phyloP scores from a whole-genome alignment of 1,284 basidiomycete genomes.

The Ustilago xerochloae region DNA sequence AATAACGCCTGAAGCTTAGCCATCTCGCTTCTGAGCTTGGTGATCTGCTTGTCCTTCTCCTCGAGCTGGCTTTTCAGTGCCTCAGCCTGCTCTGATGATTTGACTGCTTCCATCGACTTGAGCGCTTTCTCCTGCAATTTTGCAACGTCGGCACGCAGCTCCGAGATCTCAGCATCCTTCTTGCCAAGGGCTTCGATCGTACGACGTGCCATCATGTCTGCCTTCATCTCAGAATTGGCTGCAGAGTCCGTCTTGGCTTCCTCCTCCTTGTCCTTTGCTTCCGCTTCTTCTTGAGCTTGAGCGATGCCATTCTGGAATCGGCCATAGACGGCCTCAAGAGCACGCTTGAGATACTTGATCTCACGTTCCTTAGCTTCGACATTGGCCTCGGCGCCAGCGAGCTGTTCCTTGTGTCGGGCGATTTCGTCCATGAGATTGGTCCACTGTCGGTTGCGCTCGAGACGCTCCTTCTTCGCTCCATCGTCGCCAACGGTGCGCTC shows the following conservation, averaged over 20 bases:
- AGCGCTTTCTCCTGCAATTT: conserved; percentile 56
- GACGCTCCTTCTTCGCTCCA: conserved; percentile 77
- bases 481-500: conserved; percentile 51
- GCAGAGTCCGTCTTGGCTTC: conserved; percentile 13
- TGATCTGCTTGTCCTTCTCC: conserved; percentile 40
- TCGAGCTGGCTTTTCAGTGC: conserved; percentile 13
- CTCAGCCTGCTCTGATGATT: conserved; percentile 22
- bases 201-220: conserved; percentile 77
- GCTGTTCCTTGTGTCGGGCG: conserved; percentile 77
- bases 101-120: conserved; percentile 27
- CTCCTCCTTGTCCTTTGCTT: conserved; percentile 36
- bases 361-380: conserved; percentile 77
- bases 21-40: conserved; percentile 37
- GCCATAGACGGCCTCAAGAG: conserved; percentile 84
- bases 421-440: conserved; percentile 82
- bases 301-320: conserved; percentile 73
- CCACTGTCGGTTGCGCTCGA: conserved; percentile 81
- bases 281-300: conserved; percentile 66
- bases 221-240: conserved; percentile 70
- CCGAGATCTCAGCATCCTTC: conserved; percentile 77
- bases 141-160: conserved; percentile 52
- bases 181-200: conserved; percentile 78
- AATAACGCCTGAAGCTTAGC: conserved; percentile 50
- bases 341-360: conserved; percentile 80
- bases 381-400: conserved; percentile 73